Conservation (phyloP, 495 filamentous ascomycete genomes). For the Penicillium canescens region DNA sequence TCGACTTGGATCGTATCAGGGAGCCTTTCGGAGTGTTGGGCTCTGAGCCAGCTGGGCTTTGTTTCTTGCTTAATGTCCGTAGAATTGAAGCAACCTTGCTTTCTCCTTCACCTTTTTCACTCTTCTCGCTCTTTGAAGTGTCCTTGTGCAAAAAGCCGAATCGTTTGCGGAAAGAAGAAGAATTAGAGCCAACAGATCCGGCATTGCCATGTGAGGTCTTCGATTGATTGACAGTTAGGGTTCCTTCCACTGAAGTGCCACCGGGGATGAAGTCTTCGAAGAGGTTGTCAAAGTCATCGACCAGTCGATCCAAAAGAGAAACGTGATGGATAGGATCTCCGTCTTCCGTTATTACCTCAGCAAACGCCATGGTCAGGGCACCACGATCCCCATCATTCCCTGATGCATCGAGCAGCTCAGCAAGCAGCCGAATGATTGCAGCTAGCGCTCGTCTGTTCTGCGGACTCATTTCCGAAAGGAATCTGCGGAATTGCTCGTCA, state of each 20-base stretch:
- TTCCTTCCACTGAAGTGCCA: slow-evolving; percentile 41
- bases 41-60: slow-evolving; percentile 55
- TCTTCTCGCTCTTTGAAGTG: slow-evolving; percentile 45
- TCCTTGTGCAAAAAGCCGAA: slow-evolving; percentile 79
- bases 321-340: slow-evolving; percentile 81
- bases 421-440: slow-evolving; percentile 79
- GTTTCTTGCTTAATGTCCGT: slow-evolving; percentile 86
- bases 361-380: slow-evolving; percentile 85
- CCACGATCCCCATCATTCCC: slow-evolving; percentile 92
- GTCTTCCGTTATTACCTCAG: slow-evolving; percentile 79
- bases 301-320: slow-evolving; percentile 84
- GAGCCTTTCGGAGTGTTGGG: slow-evolving; percentile 61
- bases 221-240: slow-evolving; percentile 47
- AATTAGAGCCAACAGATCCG: slow-evolving; percentile 66
- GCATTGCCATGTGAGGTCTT: slow-evolving; percentile 48
- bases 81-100: slow-evolving; percentile 75
- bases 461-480: slow-evolving; percentile 78
- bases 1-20: slow-evolving; percentile 76
- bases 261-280: slow-evolving; percentile 70
- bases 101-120: slow-evolving; percentile 58
- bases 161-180: slow-evolving; percentile 80
- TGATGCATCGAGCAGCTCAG: slow-evolving; percentile 90
- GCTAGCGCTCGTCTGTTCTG: slow-evolving; percentile 91
- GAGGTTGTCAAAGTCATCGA: slow-evolving; percentile 86
- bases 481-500: slow-evolving; percentile 76